Base-by-base conservation (phyloP, 805 yeast genomes). In the Candida golubevii region DNA sequence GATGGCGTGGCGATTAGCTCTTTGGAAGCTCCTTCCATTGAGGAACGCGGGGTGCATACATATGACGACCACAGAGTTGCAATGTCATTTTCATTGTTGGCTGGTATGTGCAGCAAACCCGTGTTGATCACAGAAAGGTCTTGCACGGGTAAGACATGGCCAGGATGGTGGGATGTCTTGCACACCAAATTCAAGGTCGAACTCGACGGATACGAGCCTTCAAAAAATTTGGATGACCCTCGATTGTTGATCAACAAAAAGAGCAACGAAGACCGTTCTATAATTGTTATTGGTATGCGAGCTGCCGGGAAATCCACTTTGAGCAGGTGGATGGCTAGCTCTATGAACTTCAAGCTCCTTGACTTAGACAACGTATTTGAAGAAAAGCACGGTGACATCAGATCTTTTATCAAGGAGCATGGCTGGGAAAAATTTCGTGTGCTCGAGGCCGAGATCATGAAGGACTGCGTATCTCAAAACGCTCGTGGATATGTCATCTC, bases 61-160 rank as follows among this genome's bases (percentile, higher is more conserved):
- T 93, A 88, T 59, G 99, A 93, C 65, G 99, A 93, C 59, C 99
- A 93, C 65, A 80, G 99, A 59, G 97, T 93, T 27, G 99, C 99
- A 8, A 93, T 93, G 99, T 86, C 96, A 45, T 85, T 93, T 66
- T 87, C 96, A 4, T 72, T 93, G 47, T 69, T 93, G 42, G 91
- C 97, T 4, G 88, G 95, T 31, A 72, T 87, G 56, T 76, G 79
- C 39, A 61, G 66, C 36, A 72, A 70, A 4, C 82, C 86, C 1
- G 91, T 85, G 1, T 71, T 81, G 51, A 80, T 93, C 47, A 80
- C 83, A 53, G 97, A 91, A 60, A 81, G 97, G 66, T 79, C 85
- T 26, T 88, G 97, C 61, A 95, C 97, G 1, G 95, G 91, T 45
- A 93, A 93, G 70, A 93, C 99, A 0, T 93, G 99, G 99, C 99